Evolutionary conservation across 2,329 filamentous ascomycete species (phyloP).

Genomic region (Parafenestella ontariensis): DNA sequence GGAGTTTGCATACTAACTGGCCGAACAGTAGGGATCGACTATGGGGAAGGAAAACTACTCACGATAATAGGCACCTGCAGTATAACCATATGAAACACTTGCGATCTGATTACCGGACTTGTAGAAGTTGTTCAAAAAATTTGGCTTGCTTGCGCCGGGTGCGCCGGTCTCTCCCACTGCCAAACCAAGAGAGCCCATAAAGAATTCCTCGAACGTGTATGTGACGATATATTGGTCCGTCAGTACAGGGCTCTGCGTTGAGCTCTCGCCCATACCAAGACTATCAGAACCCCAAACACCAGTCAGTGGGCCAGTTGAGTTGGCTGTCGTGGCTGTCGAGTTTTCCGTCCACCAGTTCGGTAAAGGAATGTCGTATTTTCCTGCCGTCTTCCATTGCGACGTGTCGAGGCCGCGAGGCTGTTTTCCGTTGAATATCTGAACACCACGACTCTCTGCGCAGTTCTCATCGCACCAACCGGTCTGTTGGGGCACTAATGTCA

Average conservation of each 20-base stretch:
- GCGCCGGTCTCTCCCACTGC: conserved; percentile 16
- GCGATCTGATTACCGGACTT: conserved; percentile 16
- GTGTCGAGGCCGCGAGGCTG: conserved; percentile 29
- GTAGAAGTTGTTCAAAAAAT: conserved; percentile 33
- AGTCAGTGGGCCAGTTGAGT: conserved; percentile 8
- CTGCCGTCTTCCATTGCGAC: conserved; percentile 26
- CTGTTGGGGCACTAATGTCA: conserved; percentile 34
- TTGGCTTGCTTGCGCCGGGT: conserved; percentile 8
- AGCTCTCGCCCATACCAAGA: conserved; percentile 36
- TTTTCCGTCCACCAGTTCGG: conserved; percentile 24
- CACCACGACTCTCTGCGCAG: conserved; percentile 40
- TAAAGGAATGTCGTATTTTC: conserved; percentile 23
- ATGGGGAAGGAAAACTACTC: conserved; percentile 17
- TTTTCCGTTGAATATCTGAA: conserved; percentile 22
- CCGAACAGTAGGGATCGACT: background rate
- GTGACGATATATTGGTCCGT: conserved; percentile 26
- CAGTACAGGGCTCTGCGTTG: conserved; percentile 17
- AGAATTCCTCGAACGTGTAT: conserved; percentile 31
- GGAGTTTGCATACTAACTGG: too few relatives aligned
- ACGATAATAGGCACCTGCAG: conserved; percentile 46
- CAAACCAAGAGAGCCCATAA: conserved; percentile 42
- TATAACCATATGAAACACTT: conserved; percentile 43
- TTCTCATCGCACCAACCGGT: conserved; percentile 34
- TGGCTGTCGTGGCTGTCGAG: conserved; percentile 5
- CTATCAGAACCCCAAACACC: conserved; percentile 31